Base-by-base conservation (phyloP, 441 rosid genomes). In the Gossypium trilobum region DNA sequence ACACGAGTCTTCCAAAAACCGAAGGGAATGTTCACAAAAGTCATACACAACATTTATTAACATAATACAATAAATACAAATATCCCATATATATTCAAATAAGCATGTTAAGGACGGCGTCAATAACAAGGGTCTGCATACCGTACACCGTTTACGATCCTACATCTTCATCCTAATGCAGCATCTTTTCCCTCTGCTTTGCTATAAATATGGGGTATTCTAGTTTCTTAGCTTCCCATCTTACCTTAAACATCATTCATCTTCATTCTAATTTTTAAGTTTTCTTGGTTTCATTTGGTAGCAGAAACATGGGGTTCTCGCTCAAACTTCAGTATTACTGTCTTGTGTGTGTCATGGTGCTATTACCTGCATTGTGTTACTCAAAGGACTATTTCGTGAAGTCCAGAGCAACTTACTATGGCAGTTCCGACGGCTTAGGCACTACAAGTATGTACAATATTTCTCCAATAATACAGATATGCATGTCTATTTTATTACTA, bases 401-500 rank as follows among this genome's bases (percentile, higher is more conserved):
- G 79, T 89, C 96, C 0, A 84, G 91, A 75, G 97, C 96, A 33
- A 91, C 97, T 63, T 91, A 82, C 44, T 91, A 87, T 70, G 97
- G 98, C 31, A 91, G 96, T 63, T 93, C 91, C 16, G 90, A 90
- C 74, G 87, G 98, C 82, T 83, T 79, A 68, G 95, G 89, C 62
- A 94, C 87, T 67, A 85, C 95, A 70, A 79, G 98, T 91, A 87
- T 25, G 89, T 72, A 10, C 23, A n/a, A n/a, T n/a, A 25, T 42
- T 72, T 13, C 36, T 14, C 9, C 13, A 16, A 16, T 52, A 54
- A 36, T 48, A 9, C 9, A 16, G 31, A 9, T 7, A 58, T 16
- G n/a, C 13, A 25, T 61, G 4, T 29, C 31, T 5, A 17, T 13
- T n/a, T 17, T 19, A 17, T n/a, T 1, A 7, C 19, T 23, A 8